Base-by-base conservation (phyloP, 176 grass and related monocot species). In the Aegilops longissima region DNA sequence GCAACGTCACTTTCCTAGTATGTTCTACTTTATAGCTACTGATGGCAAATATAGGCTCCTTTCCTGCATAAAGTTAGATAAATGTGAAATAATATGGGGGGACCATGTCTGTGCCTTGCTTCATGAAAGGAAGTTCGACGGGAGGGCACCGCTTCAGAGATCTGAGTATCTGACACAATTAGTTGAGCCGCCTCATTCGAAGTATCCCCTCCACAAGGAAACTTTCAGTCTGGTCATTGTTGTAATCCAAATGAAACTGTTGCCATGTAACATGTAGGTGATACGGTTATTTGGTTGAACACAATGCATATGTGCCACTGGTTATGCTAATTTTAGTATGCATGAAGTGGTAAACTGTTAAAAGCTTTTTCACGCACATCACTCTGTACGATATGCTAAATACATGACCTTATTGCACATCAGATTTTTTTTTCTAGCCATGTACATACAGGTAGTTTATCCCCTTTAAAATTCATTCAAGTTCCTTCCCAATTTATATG, bases 231-330 rank as follows among this genome's bases (percentile, higher is more conserved):
- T 79, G 45, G 58, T 51, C 70, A 42, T 44, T 66, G 40, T 36
- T 65, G 35, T 45, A 7, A 56, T 11, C 42, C 73, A 84, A 76
- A 51, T 66, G 58, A 23, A 23, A 68, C 70, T 62, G 80, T 12
- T 68, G 27, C 6, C 23, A 10, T 49, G 52, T 69, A 21, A 0
- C 30, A 83, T 79, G 73, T 30, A 18, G 20, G 3, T 38, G 5
- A 88, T 78, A 52, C 6, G 6, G 29, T 83, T 77, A 33, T 83
- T 68, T 78, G 59, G 4, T 81, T 76, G 61, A 11, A 25, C 68
- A 81, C 34, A 61, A 29, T 38, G 20, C 30, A 71, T 18, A 1
- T 2, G 9, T 61, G 13, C 1, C 58, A 31, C 42, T 80, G 23
- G 58, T 56, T 67, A 11, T 75, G 21, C 10, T 66, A 30, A 9